These are phyloP conservation scores for Silene vulgaris DNA, from an alignment of 179 eudicot genomes.

Conservation along the genomic window DNA sequence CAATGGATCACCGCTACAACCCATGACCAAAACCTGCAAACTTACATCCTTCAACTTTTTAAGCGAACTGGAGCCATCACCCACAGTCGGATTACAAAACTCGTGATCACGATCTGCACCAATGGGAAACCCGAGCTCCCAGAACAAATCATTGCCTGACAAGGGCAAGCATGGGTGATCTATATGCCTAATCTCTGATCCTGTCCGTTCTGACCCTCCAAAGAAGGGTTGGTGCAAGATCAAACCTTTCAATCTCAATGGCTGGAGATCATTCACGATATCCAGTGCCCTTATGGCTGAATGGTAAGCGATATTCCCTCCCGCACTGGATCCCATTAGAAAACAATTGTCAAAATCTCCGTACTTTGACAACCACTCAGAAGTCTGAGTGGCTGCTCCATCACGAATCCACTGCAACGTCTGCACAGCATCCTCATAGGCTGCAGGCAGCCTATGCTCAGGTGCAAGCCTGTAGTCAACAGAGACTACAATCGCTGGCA, in stretches of 20 bases:
- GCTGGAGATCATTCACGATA: conserved; percentile 24
- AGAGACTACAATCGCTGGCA: conserved; percentile 22
- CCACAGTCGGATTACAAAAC: conserved; percentile 34
- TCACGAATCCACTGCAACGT: conserved; percentile 27
- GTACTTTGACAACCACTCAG: conserved; percentile 27
- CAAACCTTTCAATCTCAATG: conserved; percentile 33
- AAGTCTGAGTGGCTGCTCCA: not conserved
- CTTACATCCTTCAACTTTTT: conserved; percentile 28
- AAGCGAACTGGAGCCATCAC: conserved; percentile 14
- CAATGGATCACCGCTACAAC: conserved; percentile 45
- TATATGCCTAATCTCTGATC: conserved; percentile 30
- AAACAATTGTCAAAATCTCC: conserved; percentile 31
- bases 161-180: conserved; percentile 33
- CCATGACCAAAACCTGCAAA: conserved; percentile 36
- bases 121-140: conserved; percentile 42
- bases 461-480: conserved; percentile 28
- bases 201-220: conserved; percentile 37
- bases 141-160: conserved; percentile 35
- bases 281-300: conserved; percentile 21
- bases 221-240: conserved; percentile 49
- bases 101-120: conserved; percentile 43
- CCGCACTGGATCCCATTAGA: conserved; percentile 46
- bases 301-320: conserved; percentile 44
- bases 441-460: conserved; percentile 42
- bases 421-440: conserved; percentile 35